A percentile compares a stretch with the other conserved stretches of the same genome.
These are phyloP conservation scores for Pestalotiopsis sp. DNA, from an alignment of 2,329 filamentous ascomycete genomes.

Conservation along the genomic window DNA sequence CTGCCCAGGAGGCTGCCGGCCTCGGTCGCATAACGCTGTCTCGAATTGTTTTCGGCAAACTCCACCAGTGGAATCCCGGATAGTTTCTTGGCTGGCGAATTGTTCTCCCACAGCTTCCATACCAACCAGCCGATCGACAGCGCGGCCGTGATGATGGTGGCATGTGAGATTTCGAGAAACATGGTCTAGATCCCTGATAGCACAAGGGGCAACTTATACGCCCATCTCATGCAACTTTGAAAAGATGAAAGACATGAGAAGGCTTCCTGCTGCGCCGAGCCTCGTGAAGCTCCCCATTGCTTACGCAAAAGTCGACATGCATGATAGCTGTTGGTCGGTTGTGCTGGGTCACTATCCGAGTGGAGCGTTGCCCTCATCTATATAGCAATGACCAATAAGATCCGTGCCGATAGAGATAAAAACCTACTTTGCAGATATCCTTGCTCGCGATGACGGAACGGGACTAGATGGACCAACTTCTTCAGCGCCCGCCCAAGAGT, in stretches of 20 bases:
- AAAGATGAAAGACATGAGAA: background rate
- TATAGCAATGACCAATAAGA: too few relatives aligned
- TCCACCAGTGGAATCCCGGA: background rate
- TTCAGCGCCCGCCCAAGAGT: too few relatives aligned
- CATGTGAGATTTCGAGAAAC: background rate
- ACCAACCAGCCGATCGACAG: background rate
- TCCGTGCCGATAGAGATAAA: too few relatives aligned
- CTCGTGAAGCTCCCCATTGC: background rate
- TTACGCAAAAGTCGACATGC: background rate
- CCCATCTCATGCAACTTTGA: background rate
- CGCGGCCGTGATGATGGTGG: background rate
- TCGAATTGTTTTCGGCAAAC: constrained; percentile 9
- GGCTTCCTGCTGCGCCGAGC: background rate
- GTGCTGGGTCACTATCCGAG: too few relatives aligned
- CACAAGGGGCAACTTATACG: background rate
- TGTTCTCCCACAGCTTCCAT: background rate
- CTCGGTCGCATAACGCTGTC: background rate
- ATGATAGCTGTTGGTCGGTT: too few relatives aligned
- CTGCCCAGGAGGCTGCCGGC: background rate
- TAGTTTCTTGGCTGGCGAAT: background rate
- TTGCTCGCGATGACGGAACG: too few relatives aligned
- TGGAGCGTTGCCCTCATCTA: too few relatives aligned
- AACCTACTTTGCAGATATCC: too few relatives aligned
- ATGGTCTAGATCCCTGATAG: background rate
- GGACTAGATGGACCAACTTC: too few relatives aligned